Evolutionary conservation across 495 filamentous ascomycete genomes (phyloP).

Genomic region (Penicillium verhagenii): DNA sequence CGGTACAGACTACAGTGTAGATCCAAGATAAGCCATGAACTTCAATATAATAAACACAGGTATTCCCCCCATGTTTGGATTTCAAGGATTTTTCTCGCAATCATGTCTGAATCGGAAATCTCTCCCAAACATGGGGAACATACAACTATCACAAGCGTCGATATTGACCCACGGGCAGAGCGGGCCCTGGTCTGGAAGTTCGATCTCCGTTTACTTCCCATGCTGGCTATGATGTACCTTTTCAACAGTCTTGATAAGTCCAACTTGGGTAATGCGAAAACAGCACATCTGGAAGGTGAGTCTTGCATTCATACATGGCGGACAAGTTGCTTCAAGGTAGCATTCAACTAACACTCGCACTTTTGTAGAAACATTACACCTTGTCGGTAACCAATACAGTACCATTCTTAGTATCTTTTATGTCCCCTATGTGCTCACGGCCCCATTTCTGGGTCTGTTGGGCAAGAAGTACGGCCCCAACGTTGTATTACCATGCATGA

Average conservation of each 20-base stretch:
- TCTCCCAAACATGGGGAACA: not conserved
- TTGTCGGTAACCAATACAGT: constrained; percentile 67
- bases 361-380: constrained; percentile 44
- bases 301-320: too few species aligned
- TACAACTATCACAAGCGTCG: constrained; percentile 9
- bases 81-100: not conserved
- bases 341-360: too few species aligned
- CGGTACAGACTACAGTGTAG: too few species aligned
- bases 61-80: not conserved
- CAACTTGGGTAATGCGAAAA: constrained; percentile 71
- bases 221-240: constrained; percentile 65
- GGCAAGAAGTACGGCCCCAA: constrained; percentile 67
- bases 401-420: constrained; percentile 72
- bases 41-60: not conserved
- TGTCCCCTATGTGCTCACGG: constrained; percentile 72
- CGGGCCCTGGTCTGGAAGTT: constrained; percentile 46
- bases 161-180: constrained; percentile 17
- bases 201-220: constrained; percentile 60
- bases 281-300: constrained; percentile 53
- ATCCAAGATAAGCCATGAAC: not conserved
- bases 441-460: constrained; percentile 63
- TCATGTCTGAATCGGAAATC: not conserved
- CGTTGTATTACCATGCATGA: constrained; percentile 63
- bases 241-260: constrained; percentile 68
- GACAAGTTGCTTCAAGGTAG: too few species aligned